Base-by-base conservation (phyloP, 2,329 filamentous ascomycete genomes). In the Xenoacremonium recifei region DNA sequence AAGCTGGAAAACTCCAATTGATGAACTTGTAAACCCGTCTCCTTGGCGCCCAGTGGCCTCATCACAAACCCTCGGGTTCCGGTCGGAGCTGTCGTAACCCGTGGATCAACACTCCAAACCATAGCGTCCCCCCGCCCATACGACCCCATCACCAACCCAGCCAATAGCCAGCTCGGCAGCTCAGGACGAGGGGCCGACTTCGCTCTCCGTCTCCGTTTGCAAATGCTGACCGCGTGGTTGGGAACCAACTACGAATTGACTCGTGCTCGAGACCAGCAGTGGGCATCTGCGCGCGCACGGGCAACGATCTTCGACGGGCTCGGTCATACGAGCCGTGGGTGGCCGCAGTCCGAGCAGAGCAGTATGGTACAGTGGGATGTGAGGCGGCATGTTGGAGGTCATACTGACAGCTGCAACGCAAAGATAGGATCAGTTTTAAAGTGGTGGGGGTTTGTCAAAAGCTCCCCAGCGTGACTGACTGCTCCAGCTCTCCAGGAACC, bases 201-300 rank as follows among this genome's bases (percentile, higher is more conserved):
- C 46, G 57, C 53, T 55, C 42, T 40, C 18, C 25, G 18, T 34
- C 18, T n/a, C 35, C 36, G 18, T 34, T 46, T 50, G 46, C 30
- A 38, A 39, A 50, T 42, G 35, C 36, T 46, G 33, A 38, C 40
- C 19, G 45, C 35, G 38, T 34, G 42, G 40, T 50, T 48, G 32
- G 16, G 20, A 34, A 34, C 16, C 7, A 10, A 34, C n/a, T n/a
- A n/a, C n/a, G n/a, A n/a, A n/a, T n/a, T n/a, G n/a, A n/a, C n/a
- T n/a, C n/a, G n/a, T n/a, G n/a, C n/a, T n/a, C n/a, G n/a, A 20
- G 20, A 34, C 7, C 9, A 20, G 32, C 15, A 10, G 16, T 32
- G 29, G 10, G 15, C 29, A 15, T 6, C 9, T 11, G 29, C 10
- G 29, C 16, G 10, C 29, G 16, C 20, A 9, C 5, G 7, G 5